Base-by-base conservation (phyloP, 805 yeast genomes). In the Saccharomycopsis selenospora region DNA sequence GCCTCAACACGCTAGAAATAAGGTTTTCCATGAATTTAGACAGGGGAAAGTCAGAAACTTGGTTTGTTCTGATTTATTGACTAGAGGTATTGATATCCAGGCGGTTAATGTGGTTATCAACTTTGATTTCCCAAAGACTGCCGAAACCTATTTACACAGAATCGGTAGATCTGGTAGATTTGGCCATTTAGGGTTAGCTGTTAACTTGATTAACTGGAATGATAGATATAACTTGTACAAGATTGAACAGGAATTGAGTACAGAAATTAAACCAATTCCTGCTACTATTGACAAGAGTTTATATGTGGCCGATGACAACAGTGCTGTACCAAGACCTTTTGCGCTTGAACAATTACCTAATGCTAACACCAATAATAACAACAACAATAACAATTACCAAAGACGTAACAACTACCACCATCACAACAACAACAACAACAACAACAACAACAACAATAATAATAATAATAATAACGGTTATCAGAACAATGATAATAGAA, bases 151-250 rank as follows among this genome's bases (percentile, higher is more conserved):
- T 65, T 76, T 93, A 59, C 99, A 93, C 71, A 85, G 98, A 76
- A 93, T 91, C 59, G 98, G 98, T 76, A 88, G 99, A 74, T 89
- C 97, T 5, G 98, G 99, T 58, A 86, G 99, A 75, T 93, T 87
- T 62, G 99, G 99, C 57, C 99, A 93, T 66, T 79, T 90, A 63
- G 99, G 99, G 75, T 76, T 93, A 64, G 99, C 99, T 27, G 89
- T 93, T 62, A 93, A 93, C 70, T 77, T 93, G 60, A 88, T 93
- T 71, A 87, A 90, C 66, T 91, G 97, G 96, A 82, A 89, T 61
- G 99, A 93, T 66, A 80, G 98, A 64, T 89, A 85, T 69, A 87
- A 85, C 62, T 74, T 93, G 61, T 91, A 89, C 69, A 87, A 86
- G 66, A 90, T 93, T 59, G 99, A 93, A 68, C 96, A 91, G 68